These are phyloP conservation scores for Porogramme epimiltina DNA, from an alignment of 1,284 basidiomycete genomes.

Conservation along the genomic window DNA sequence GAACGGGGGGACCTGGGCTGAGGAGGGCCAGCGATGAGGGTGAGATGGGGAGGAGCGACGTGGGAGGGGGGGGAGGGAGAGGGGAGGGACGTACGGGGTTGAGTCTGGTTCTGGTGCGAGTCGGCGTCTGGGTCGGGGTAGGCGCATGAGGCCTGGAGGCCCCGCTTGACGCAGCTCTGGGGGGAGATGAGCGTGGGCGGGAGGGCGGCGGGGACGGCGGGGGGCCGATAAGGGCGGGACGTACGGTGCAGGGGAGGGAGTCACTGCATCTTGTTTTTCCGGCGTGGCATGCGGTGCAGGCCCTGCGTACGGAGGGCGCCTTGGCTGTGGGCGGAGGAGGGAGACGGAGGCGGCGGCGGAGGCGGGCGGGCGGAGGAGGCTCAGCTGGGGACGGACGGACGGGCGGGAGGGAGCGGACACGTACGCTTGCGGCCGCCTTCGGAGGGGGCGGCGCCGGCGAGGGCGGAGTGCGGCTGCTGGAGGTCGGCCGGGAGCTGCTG, in stretches of 20 bases:
- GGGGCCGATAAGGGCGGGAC: conserved; percentile 18
- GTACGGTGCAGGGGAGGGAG: conserved; percentile 74
- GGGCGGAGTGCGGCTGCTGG: conserved; percentile 26
- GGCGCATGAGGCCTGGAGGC: conserved; percentile 64
- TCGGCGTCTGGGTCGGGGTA: conserved; percentile 75
- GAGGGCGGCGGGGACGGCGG: neutral
- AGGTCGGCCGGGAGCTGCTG: conserved; percentile 44
- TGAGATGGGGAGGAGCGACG: neutral
- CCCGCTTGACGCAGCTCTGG: conserved; percentile 78
- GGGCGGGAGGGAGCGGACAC: conserved; percentile 17
- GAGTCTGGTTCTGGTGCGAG: conserved; percentile 49
- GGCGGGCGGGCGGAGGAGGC: conserved; percentile 16
- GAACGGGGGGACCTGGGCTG: conserved; percentile 23
- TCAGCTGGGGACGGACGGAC: conserved; percentile 20
- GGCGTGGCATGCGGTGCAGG: conserved; percentile 76
- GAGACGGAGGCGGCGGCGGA: conserved; percentile 20
- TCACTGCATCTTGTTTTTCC: conserved; percentile 82
- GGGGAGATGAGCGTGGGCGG: conserved; percentile 9
- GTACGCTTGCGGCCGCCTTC: conserved; percentile 51
- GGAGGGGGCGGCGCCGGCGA: conserved; percentile 23
- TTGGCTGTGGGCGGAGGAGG: conserved; percentile 50
- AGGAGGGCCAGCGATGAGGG: neutral
- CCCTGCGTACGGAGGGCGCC: conserved; percentile 74
- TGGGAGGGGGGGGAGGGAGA: neutral
- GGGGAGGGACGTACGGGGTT: conserved; percentile 39